Conservation (phyloP, 1,139 yeast species). For the Protomyces arabidopsidicola region DNA sequence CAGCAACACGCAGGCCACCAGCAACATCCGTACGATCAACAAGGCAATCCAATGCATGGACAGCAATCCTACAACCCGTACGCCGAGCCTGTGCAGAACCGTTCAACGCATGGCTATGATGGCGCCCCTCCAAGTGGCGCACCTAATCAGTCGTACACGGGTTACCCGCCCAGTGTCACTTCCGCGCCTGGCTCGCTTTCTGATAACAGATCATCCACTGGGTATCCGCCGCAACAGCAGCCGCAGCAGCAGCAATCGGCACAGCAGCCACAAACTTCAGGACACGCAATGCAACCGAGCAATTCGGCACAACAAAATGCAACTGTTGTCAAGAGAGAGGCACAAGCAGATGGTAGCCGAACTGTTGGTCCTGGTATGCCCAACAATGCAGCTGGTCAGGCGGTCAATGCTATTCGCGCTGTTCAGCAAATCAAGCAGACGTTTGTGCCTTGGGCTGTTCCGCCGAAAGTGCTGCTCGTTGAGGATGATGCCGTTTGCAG, state of each 20-base stretch:
- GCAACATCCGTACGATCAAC: neutral
- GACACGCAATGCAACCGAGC: conserved; percentile 4
- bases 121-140: conserved; percentile 1
- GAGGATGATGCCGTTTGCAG: conserved; percentile 86
- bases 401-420: conserved; percentile 22
- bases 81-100: neutral
- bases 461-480: conserved; percentile 57
- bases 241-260: conserved; percentile 3
- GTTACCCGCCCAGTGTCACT: neutral
- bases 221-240: conserved; percentile 7
- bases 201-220: neutral
- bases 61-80: neutral
- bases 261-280: neutral
- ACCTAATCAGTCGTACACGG: neutral
- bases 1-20: conserved; percentile 3
- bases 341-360: conserved; percentile 3
- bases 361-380: neutral
- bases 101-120: neutral
- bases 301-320: conserved; percentile 5
- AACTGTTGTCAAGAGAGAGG: conserved; percentile 2
- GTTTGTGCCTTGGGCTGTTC: conserved; percentile 34
- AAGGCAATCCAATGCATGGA: conserved; percentile 9
- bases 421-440: conserved; percentile 25
- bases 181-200: conserved; percentile 2
- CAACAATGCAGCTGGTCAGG: conserved; percentile 18